These are phyloP conservation scores for Monilinia fructicola DNA, from an alignment of 2,329 filamentous ascomycete species.

Conservation along the genomic window DNA sequence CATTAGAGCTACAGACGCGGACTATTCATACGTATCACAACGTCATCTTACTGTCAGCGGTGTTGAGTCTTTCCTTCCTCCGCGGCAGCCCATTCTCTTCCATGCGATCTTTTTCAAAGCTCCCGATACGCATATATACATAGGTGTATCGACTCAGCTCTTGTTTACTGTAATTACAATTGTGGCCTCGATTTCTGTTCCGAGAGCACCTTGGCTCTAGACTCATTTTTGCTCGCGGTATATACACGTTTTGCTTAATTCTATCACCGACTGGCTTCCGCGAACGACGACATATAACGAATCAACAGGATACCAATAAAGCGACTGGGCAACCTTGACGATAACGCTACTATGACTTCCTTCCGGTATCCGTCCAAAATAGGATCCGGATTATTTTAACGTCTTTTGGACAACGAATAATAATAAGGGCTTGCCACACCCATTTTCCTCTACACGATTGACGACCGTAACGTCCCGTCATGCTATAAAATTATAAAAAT, in stretches of 20 bases:
- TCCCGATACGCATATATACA: background rate
- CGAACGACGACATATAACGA: conserved; percentile 33
- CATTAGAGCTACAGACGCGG: conserved; percentile 30
- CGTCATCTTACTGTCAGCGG: conserved; percentile 26
- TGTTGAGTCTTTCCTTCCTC: conserved; percentile 27
- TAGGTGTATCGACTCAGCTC: conserved; percentile 14
- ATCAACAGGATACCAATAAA: conserved; percentile 40
- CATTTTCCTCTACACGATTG: conserved; percentile 21
- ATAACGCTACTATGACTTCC: conserved; percentile 39
- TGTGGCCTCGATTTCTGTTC: conserved; percentile 11
- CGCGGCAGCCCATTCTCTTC: background rate
- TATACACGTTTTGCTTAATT: conserved; percentile 22
- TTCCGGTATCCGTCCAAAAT: conserved; percentile 24
- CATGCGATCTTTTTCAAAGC: conserved; percentile 10
- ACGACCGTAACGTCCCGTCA: conserved; percentile 23
- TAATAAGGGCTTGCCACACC: conserved; percentile 17
- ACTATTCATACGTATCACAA: conserved; percentile 28
- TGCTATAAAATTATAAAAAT: conserved; percentile 24
- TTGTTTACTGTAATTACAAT: conserved; percentile 23
- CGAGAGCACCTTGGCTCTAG: conserved; percentile 15
- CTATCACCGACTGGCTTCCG: conserved; percentile 27
- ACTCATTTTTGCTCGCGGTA: conserved; percentile 19
- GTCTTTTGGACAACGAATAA: conserved; percentile 23
- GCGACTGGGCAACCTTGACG: conserved; percentile 42
- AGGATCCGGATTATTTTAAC: conserved; percentile 22